Percentiles rank a stretch among this genome's conserved stretches.
Conservation (phyloP, 805 yeast species). For the Kuraishia piskuri region DNA sequence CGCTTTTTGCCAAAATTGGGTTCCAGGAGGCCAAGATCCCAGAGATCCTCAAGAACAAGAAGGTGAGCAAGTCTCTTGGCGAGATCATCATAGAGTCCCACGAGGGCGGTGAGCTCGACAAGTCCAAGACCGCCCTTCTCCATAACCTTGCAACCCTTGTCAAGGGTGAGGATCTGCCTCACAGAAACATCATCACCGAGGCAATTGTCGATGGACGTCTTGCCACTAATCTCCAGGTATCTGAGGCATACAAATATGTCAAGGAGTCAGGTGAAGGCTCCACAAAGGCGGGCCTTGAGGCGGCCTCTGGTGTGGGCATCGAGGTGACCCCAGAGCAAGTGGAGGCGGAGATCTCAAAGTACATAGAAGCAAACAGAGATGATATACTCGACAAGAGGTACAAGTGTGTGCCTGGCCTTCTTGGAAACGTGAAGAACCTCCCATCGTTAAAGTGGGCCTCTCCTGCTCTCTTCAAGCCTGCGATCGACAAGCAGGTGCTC, state of each 20-base stretch:
- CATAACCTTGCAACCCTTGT: constrained; percentile 72
- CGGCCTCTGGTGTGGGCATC: constrained; percentile 77
- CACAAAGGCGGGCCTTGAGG: constrained; percentile 42
- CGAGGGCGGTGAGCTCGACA: constrained; percentile 34
- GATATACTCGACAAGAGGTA: constrained; percentile 70
- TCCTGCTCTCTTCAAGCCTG: constrained; percentile 79
- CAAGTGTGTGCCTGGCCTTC: constrained; percentile 63
- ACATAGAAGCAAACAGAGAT: constrained; percentile 48
- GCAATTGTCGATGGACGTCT: constrained; percentile 61
- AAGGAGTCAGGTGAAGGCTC: constrained; percentile 39
- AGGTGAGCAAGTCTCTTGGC: constrained; percentile 65
- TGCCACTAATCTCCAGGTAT: constrained; percentile 63
- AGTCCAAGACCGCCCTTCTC: constrained; percentile 51
- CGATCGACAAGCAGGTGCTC: constrained; percentile 70
- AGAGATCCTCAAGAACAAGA: constrained; percentile 79
- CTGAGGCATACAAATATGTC: constrained; percentile 72
- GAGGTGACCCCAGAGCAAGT: constrained; percentile 62
- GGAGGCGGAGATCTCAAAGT: constrained; percentile 43
- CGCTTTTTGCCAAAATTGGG: constrained; percentile 41
- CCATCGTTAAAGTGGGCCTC: constrained; percentile 87
- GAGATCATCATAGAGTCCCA: constrained; percentile 44
- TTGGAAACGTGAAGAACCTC: constrained; percentile 69
- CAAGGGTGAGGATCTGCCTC: constrained; percentile 46
- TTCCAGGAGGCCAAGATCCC: constrained; percentile 65
- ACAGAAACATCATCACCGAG: constrained; percentile 43